Evolutionary conservation across 2,329 filamentous ascomycete species (phyloP), one percentile per base, ranked within the genome.

Genomic region (Ampelomyces quisqualis): DNA sequence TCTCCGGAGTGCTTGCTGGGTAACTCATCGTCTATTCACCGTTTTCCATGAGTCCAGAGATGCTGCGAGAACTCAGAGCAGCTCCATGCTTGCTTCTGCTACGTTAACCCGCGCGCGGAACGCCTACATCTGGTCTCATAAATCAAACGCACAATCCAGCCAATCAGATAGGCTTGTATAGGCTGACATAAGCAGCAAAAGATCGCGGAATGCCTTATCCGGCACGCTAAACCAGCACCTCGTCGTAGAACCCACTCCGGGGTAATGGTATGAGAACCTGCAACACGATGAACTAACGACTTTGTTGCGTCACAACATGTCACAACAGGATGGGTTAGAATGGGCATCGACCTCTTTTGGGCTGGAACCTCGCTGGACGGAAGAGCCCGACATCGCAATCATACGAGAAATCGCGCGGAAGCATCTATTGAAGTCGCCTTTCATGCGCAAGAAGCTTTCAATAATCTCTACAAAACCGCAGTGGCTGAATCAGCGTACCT

Each of bases 21-120:
- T 55, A 52, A 4, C 58, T 56, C 60, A 64, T 62, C 38, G 29
- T 21, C 22, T n/a, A n/a, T n/a, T n/a, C n/a, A n/a, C n/a, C n/a
- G n/a, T n/a, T n/a, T n/a, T n/a, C n/a, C n/a, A n/a, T n/a, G n/a
- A n/a, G n/a, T n/a, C n/a, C n/a, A n/a, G n/a, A n/a, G n/a, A n/a
- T 33, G 7, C 23, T 31, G 15, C 21, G 7, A 15, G 5, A 13
- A 9, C 34, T 51, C 46, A 51, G 27, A 35, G 18, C 17, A 31
- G 38, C 38, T 45, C 41, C 55, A 58, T 58, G 28, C 24, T 47
- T 43, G 47, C 40, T 34, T 34, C 21, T 34, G 7, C 13, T 7
- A 19, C 15, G 7, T 5, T 19, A 17, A n/a, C n/a, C 17, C 17
- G 17, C 17, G 17, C 10, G 15, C 17, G 29, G 17, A 10, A n/a